Conservation (phyloP, 2,329 filamentous ascomycete species). For the Fusarium circinatum region DNA sequence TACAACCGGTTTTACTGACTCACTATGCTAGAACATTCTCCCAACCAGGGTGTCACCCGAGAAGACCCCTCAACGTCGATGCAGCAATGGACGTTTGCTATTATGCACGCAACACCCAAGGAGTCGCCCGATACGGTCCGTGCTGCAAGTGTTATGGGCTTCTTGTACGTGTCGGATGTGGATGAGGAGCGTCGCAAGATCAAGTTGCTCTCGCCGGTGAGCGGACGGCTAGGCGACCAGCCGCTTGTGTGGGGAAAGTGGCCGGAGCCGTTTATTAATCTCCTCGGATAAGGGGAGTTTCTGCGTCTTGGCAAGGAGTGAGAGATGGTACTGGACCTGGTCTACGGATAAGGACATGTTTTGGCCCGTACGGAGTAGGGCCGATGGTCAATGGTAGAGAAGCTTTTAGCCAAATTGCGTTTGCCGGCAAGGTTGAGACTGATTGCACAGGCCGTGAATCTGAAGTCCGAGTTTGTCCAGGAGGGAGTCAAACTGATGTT, state of each 20-base stretch:
- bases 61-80: conserved; percentile 74
- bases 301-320: neutral
- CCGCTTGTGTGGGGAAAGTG: conserved; percentile 87
- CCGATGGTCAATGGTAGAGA: neutral
- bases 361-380: neutral
- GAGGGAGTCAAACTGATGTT: neutral
- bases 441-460: neutral
- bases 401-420: neutral
- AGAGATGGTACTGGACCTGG: neutral
- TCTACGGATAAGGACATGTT: neutral
- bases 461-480: neutral
- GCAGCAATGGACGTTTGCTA: conserved; percentile 83
- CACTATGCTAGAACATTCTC: conserved; percentile 40
- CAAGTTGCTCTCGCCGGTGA: conserved; percentile 84
- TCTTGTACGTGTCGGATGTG: conserved; percentile 91
- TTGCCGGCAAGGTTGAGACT: too few relatives aligned
- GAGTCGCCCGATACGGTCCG: conserved; percentile 79
- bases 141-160: conserved; percentile 88
- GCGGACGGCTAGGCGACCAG: conserved; percentile 79
- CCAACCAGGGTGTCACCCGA: conserved; percentile 65
- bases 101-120: conserved; percentile 79
- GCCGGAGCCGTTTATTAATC: conserved; percentile 84
- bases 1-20: conserved; percentile 17
- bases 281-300: conserved; percentile 63
- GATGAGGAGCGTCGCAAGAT: conserved; percentile 85